Base-by-base conservation (phyloP, 129 eudicot species). In the Helianthus annuus region DNA sequence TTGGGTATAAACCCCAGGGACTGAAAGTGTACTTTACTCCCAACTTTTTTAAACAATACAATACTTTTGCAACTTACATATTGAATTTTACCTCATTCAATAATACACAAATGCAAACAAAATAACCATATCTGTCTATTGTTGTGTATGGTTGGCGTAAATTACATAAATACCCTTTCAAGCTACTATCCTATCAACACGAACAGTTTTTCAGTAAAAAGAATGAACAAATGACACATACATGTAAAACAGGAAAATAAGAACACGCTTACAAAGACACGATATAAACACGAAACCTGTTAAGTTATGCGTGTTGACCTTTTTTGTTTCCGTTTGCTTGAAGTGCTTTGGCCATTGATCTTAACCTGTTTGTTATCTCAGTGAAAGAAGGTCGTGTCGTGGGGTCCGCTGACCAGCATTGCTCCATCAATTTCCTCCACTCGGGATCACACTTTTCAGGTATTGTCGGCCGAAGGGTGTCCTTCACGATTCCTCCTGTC, bases 381-480 rank as follows among this genome's bases (percentile, higher is more conserved):
- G 93, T 82, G 71, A 91, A 91, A 3, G 97, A 84, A 63, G 97
- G 97, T 39, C 97, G 90, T 6, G 71, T 15, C 9, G 75, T 81
- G 39, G 97, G 93, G 66, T 91, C 84, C 10, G 85, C 81, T 44
- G 89, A 79, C 97, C 97, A 91, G 80, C 97, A 91, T 38, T 82
- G 87, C 77, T 91, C 96, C 97, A 91, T 91, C 70, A 91, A 79
- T 32, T 78, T 84, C 81, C 71, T 86, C 97, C 97, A 91, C 59
- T 88, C 93, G 0, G 93, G 77, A 74, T 91, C 93, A 68, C 93
- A 91, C 45, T 76, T 71, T 15, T 86, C 88, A 4, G 97, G 97
- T 65, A 91, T 80, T 44, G 76, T 79, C 46, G 97, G 97, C 27
- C 97, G 87, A 45, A 91, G 97, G 6, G 96, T 91, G 24, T 91